Evolutionary conservation across 805 yeast species (phyloP).

Genomic region (Saccharomycopsis olivae): DNA sequence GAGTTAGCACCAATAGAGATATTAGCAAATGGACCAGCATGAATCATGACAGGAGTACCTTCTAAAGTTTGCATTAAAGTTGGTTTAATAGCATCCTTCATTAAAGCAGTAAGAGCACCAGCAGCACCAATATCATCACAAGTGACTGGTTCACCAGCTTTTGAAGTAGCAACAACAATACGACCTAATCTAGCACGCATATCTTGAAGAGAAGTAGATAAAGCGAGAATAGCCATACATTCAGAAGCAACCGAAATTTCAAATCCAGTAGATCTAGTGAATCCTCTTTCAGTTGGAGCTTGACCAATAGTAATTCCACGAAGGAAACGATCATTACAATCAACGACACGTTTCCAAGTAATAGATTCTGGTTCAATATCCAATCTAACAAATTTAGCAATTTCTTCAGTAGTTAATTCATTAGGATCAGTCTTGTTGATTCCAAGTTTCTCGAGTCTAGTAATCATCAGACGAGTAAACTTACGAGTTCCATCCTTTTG

Average conservation of each 20-base stretch:
- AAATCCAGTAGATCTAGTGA: conserved; percentile 64
- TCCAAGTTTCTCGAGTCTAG: conserved; percentile 57
- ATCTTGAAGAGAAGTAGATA: conserved; percentile 59
- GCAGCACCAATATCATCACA: conserved; percentile 81
- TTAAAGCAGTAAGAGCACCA: conserved; percentile 73
- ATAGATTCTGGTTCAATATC: conserved; percentile 72
- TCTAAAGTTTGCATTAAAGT: conserved; percentile 82
- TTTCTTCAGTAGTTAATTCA: conserved; percentile 61
- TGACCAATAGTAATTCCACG: conserved; percentile 73
- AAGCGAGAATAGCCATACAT: conserved; percentile 76
- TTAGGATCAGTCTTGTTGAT: conserved; percentile 63
- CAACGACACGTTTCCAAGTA: conserved; percentile 78
- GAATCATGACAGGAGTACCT: conserved; percentile 81
- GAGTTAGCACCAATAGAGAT: conserved; percentile 83
- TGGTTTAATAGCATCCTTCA: conserved; percentile 77
- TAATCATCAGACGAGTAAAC: conserved; percentile 59
- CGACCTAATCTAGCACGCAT: conserved; percentile 66
- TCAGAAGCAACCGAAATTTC: conserved; percentile 82
- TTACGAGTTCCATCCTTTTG: conserved; percentile 54
- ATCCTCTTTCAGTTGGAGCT: conserved; percentile 73
- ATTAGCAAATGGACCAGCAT: conserved; percentile 85
- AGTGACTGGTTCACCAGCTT: conserved; percentile 61
- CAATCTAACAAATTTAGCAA: conserved; percentile 51
- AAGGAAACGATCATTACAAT: conserved; percentile 71
- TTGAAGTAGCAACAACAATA: conserved; percentile 64